phyloP scores from a whole-genome alignment of 345 rosid species.

The Eucalyptus pumila region DNA sequence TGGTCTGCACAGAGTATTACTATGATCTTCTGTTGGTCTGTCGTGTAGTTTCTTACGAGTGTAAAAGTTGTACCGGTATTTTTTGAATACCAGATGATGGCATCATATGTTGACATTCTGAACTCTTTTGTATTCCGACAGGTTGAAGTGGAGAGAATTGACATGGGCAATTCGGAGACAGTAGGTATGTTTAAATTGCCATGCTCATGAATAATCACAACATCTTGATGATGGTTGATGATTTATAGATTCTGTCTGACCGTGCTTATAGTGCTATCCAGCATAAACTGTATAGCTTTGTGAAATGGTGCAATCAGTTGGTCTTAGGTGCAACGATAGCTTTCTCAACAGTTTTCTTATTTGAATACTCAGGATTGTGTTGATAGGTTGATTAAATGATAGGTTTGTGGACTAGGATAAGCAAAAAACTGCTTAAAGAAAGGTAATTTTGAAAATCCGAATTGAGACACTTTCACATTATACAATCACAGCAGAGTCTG shows the following conservation, averaged over 20 bases:
- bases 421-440: background rate
- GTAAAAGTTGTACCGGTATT: background rate
- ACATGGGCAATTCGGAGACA: constrained; percentile 12
- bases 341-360: background rate
- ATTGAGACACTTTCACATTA: background rate
- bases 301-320: background rate
- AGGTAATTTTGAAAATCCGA: background rate
- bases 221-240: background rate
- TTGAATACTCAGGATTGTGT: background rate
- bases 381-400: background rate
- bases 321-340: background rate
- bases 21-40: background rate
- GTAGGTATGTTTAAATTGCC: constrained; percentile 12
- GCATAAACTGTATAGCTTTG: background rate
- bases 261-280: background rate
- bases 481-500: background rate
- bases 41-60: background rate
- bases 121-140: background rate
- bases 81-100: background rate
- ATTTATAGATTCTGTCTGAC: background rate
- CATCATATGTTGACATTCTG: background rate
- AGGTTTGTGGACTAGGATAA: background rate
- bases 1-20: background rate
- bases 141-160: constrained; percentile 28
- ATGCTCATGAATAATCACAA: background rate